These are phyloP conservation scores for Fusarium chaquense DNA, from an alignment of 2,329 filamentous ascomycete genomes.

Conservation along the genomic window DNA sequence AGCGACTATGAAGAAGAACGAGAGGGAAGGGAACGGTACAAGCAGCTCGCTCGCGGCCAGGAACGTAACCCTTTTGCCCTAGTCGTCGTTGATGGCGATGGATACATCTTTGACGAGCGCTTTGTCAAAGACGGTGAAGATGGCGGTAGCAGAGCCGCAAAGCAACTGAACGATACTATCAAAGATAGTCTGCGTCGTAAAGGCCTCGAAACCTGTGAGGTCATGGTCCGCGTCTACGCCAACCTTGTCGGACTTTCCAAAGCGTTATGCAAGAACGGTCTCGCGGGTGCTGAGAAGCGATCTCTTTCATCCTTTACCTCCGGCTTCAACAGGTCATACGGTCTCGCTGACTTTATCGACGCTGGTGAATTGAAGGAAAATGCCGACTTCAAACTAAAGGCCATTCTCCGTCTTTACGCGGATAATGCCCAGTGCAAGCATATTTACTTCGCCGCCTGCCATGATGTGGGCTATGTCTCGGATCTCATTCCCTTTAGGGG, in stretches of 20 bases:
- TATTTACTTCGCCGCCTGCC: slow-evolving; percentile 73
- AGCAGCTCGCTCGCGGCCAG: slow-evolving; percentile 61
- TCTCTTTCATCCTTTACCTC: slow-evolving; percentile 67
- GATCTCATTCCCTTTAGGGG: slow-evolving; percentile 66
- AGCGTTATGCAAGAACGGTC: slow-evolving; percentile 57
- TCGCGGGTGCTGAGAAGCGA: slow-evolving; percentile 66
- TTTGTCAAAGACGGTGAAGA: slow-evolving; percentile 61
- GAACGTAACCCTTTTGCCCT: slow-evolving; percentile 70
- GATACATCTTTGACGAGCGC: slow-evolving; percentile 64
- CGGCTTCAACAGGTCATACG: slow-evolving; percentile 68
- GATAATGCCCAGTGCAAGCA: slow-evolving; percentile 72
- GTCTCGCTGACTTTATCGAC: slow-evolving; percentile 71
- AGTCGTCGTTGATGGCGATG: slow-evolving; percentile 72
- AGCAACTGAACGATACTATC: slow-evolving; percentile 64
- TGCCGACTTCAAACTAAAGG: slow-evolving; percentile 70
- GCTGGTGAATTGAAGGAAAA: slow-evolving; percentile 71
- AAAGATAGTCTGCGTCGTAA: slow-evolving; percentile 60
- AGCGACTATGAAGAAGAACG: slow-evolving; percentile 69
- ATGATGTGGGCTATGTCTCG: slow-evolving; percentile 64
- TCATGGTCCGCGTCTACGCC: slow-evolving; percentile 68
- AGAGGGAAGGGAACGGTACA: slow-evolving; percentile 66
- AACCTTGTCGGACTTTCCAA: slow-evolving; percentile 67
- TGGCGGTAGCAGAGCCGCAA: slow-evolving; percentile 68
- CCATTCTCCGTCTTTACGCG: slow-evolving; percentile 61
- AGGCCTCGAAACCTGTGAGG: slow-evolving; percentile 62